A percentile compares a stretch with the other conserved stretches of the same genome.
phyloP scores from a whole-genome alignment of 805 yeast species.

The Cyberlindnera samutprakarnensis region DNA sequence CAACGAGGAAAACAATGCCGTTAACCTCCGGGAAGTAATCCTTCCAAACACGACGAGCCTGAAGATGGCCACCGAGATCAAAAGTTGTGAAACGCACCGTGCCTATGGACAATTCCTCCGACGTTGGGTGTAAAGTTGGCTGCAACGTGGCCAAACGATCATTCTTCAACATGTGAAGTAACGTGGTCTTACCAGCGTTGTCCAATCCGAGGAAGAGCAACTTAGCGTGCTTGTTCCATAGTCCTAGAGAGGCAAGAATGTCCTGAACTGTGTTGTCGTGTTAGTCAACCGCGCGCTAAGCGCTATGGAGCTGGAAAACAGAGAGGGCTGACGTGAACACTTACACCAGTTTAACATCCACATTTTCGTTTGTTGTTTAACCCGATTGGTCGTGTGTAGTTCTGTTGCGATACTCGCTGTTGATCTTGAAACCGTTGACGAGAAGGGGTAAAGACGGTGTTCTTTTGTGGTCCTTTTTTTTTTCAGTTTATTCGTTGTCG shows the following conservation, averaged over 20 bases:
- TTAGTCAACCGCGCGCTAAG: no score
- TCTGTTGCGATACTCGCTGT: no score
- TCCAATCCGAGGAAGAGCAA: conserved; percentile 92
- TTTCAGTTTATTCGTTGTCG: no score
- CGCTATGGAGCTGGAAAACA: background rate
- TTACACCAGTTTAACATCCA: conserved; percentile 41
- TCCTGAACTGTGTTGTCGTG: conserved; percentile 29
- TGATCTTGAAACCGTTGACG: no score
- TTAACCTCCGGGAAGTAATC: conserved; percentile 99
- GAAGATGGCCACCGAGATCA: conserved; percentile 97
- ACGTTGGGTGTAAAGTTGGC: conserved; percentile 98
- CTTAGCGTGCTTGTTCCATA: conserved; percentile 94
- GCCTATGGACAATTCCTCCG: conserved; percentile 96
- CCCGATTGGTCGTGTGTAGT: no score
- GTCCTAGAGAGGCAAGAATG: conserved; percentile 68
- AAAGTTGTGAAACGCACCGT: conserved; percentile 95
- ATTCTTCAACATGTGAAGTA: conserved; percentile 80
- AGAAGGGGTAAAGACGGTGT: no score
- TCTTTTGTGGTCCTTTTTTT: no score
- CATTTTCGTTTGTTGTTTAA: conserved; percentile 20
- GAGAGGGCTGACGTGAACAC: conserved; percentile 11
- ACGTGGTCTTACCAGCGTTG: conserved; percentile 95
- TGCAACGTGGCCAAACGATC: conserved; percentile 96
- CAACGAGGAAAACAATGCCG: conserved; percentile 94
- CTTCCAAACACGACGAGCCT: conserved; percentile 99